Evolutionary conservation across 768 basidiomycete genomes (phyloP).

Genomic region (Tulasnella sp.): DNA sequence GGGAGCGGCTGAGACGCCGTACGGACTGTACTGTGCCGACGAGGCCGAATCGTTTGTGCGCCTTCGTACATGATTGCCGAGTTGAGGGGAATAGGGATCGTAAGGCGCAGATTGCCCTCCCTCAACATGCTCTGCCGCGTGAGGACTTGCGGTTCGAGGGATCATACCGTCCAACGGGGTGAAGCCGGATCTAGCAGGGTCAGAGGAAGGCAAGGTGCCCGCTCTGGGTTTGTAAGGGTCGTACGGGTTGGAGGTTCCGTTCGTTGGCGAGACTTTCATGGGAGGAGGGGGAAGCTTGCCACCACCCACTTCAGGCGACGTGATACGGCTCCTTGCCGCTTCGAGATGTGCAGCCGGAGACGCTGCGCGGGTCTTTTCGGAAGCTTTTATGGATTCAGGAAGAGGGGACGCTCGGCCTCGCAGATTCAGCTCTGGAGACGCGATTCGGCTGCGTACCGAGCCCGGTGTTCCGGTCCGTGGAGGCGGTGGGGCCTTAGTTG

Average conservation of each 20-base stretch:
- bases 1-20: neutral
- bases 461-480: slow-evolving; percentile 6
- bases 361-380: neutral
- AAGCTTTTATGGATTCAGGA: neutral
- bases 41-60: neutral
- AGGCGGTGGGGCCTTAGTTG: neutral
- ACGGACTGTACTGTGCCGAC: neutral
- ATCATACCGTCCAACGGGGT: neutral
- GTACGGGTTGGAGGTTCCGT: neutral
- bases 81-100: slow-evolving; percentile 18
- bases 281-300: neutral
- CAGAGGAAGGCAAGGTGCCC: neutral
- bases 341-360: slow-evolving; percentile 4
- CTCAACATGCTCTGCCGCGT: slow-evolving; percentile 20
- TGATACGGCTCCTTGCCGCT: neutral
- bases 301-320: neutral
- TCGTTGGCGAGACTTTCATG: neutral
- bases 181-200: neutral
- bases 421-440: neutral
- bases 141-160: neutral
- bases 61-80: neutral
- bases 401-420: neutral
- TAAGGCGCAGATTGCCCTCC: slow-evolving; percentile 25
- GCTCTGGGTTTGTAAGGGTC: slow-evolving; percentile 5
- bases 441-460: neutral